Percentiles rank a stretch among this genome's conserved stretches.
These are phyloP conservation scores for Aspergillus carbonarius DNA, from an alignment of 2,329 filamentous ascomycete species.

Conservation along the genomic window DNA sequence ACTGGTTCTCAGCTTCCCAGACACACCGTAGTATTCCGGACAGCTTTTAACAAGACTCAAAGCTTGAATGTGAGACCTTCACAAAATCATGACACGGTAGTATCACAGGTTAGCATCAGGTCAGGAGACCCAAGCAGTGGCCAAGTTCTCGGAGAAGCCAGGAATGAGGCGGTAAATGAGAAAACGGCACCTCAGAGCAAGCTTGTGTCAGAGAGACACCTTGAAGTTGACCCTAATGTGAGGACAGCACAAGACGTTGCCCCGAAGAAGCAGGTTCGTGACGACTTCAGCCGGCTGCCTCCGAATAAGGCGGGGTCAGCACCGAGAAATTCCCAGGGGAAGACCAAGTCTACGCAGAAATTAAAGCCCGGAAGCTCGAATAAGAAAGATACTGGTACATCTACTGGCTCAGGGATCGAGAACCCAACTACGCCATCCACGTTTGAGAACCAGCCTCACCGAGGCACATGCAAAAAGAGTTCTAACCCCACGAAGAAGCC, in stretches of 20 bases:
- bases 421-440: conserved; percentile 7
- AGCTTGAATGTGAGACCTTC: conserved; percentile 36
- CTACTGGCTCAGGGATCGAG: conserved; percentile 19
- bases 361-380: conserved; percentile 29
- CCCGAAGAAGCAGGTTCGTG: background rate
- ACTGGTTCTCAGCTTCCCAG: conserved; percentile 38
- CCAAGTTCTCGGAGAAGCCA: background rate
- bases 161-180: background rate
- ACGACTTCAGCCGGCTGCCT: background rate
- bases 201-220: background rate
- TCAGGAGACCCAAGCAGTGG: background rate
- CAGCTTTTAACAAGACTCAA: conserved; percentile 43
- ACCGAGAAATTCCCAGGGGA: conserved; percentile 26
- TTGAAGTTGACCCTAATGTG: background rate
- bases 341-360: conserved; percentile 36
- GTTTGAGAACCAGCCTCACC: conserved; percentile 7
- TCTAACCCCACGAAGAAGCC: conserved; percentile 11
- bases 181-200: background rate
- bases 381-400: conserved; percentile 25
- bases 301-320: background rate
- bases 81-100: conserved; percentile 7
- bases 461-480: conserved; percentile 18
- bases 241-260: background rate
- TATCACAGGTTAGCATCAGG: background rate
- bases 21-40: conserved; percentile 48